Base-by-base conservation (phyloP, 2,329 filamentous ascomycete species). In the Colletotrichum euphorbiae region DNA sequence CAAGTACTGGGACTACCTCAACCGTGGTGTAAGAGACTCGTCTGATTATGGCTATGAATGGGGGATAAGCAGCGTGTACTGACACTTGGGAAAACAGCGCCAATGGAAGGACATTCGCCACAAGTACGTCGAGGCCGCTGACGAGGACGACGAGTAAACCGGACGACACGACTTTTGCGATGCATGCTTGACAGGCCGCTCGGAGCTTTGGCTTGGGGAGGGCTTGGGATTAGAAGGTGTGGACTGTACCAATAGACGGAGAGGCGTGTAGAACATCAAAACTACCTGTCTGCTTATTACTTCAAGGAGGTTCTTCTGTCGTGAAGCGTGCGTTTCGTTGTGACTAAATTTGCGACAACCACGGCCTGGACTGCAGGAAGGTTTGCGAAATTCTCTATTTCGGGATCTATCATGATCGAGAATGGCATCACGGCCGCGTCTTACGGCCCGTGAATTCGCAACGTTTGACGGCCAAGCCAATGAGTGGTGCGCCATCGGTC, bases 21-120 rank as follows among this genome's bases (percentile, higher is more conserved):
- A 99, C 90, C 88, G 87, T 77, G 96, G 96, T 77, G 95, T 98
- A 93, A 78, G 93, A 31, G 13, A 15, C 13, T 19, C 21, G n/a
- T 19, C 33, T 6, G 15, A 17, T 12, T 15, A 12, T 42, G n/a
- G 6, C 15, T 6, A 19, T 38, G 4, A 8, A 43, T n/a, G 13
- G 19, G 15, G 11, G 12, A 13, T 13, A 15, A 31, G 15, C 21
- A 28, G n/a, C 24, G 28, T 15, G 67, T 72, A 74, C 79, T 83
- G 71, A 81, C 74, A 55, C 15, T 11, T 45, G 51, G 33, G 43
- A 12, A 15, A 54, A 75, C 78, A 98, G 95, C 93, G 95, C 78
- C 95, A 98, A 97, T 98, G 96, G 96, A 98, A 98, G 89, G 96
- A 99, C 81, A 98, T 99, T 85, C 95, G 97, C 84, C 84, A 90